A percentile compares a stretch with the other conserved stretches of the same genome.
phyloP scores from a whole-genome alignment of 139 green algal species.

The Chlorella ohadii region DNA sequence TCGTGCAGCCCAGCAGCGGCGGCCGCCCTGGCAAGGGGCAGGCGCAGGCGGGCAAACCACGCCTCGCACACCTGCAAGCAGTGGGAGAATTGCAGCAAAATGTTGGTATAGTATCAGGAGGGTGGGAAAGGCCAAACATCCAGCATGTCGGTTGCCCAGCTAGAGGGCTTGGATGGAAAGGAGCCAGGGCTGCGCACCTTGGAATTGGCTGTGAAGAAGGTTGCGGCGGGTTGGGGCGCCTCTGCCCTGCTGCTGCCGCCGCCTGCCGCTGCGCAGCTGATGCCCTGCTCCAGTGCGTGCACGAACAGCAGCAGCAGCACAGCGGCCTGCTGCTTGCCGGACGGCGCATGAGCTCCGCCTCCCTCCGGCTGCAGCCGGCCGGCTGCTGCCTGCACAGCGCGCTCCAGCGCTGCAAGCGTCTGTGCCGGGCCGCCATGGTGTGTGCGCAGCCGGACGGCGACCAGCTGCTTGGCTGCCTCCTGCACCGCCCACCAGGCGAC shows the following conservation, averaged over 20 bases:
- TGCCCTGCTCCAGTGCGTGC: slow-evolving; percentile 26
- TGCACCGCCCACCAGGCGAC: slow-evolving; percentile 48
- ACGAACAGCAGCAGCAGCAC: slow-evolving; percentile 30
- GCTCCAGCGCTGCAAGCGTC: slow-evolving; percentile 76
- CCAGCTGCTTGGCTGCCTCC: slow-evolving; percentile 59
- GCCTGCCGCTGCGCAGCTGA: background rate
- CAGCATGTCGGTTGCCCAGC: too few relatives aligned
- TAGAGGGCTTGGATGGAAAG: too few relatives aligned
- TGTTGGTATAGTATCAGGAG: too few relatives aligned
- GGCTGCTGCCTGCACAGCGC: slow-evolving; percentile 47
- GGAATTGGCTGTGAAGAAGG: slow-evolving; percentile 27
- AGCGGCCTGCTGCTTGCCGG: background rate
- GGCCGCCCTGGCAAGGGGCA: slow-evolving; percentile 49
- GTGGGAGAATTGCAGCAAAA: too few relatives aligned
- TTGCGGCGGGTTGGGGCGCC: background rate
- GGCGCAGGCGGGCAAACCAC: slow-evolving; percentile 68
- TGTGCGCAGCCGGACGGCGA: slow-evolving; percentile 64
- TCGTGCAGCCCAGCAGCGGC: slow-evolving; percentile 30
- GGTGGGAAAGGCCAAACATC: too few relatives aligned
- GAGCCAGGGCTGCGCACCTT: slow-evolving; percentile 5
- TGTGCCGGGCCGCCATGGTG: slow-evolving; percentile 76
- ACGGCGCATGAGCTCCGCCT: background rate
- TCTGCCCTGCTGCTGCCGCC: background rate
- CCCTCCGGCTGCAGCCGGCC: background rate
- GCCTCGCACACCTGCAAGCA: slow-evolving; percentile 72